Percentiles rank a stretch among this genome's conserved stretches.
These are phyloP conservation scores for Actinidia chinensis DNA, from an alignment of 179 eudicot species.

Conservation along the genomic window DNA sequence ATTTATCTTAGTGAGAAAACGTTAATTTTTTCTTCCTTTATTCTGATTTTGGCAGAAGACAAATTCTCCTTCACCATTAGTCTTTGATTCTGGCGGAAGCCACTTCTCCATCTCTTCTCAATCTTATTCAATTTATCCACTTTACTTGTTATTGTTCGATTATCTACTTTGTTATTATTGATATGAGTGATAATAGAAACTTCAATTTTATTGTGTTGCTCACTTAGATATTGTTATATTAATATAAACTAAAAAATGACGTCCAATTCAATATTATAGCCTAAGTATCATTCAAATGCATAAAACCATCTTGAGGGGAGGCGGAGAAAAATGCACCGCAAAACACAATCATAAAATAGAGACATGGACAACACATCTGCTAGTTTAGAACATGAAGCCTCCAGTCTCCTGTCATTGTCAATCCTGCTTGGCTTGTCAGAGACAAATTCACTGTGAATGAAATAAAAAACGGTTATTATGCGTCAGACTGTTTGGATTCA, in stretches of 20 bases:
- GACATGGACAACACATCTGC: neutral
- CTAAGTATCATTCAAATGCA: neutral
- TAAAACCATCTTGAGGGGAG: neutral
- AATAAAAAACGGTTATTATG: neutral
- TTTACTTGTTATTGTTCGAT: no score
- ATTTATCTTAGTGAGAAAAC: no score
- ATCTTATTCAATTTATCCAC: no score
- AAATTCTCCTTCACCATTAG: no score
- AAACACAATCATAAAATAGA: neutral
- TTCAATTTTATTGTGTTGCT: no score
- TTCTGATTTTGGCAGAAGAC: no score
- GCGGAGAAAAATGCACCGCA: neutral
- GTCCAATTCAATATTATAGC: no score
- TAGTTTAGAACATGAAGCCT: neutral
- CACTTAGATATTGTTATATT: neutral
- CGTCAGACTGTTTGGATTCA: neutral
- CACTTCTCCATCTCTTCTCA: no score
- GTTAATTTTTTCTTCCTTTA: no score
- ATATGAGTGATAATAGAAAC: no score
- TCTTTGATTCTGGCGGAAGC: no score
- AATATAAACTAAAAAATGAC: neutral
- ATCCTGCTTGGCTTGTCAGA: constrained; percentile 73
- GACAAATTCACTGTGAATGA: constrained; percentile 35
- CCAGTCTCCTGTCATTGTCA: constrained; percentile 35
- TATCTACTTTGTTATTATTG: no score